phyloP scores from a whole-genome alignment of 768 basidiomycete genomes.

The Suillus placidus region DNA sequence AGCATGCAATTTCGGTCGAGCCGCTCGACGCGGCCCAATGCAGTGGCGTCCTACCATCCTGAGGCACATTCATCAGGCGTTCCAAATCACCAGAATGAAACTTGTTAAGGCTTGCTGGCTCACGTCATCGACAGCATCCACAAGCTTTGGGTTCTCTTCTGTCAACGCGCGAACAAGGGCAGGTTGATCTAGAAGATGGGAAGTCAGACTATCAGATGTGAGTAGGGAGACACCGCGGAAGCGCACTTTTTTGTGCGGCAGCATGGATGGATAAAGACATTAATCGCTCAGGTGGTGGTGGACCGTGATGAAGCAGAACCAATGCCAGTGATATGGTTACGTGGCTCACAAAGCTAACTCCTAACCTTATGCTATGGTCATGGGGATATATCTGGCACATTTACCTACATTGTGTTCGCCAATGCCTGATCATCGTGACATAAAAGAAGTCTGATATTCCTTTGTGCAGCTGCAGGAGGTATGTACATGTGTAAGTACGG shows the following conservation, averaged over 20 bases:
- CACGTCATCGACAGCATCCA: constrained; percentile 69
- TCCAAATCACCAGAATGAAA: background rate
- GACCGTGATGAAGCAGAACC: background rate
- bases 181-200: constrained; percentile 56
- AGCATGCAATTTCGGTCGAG: constrained; percentile 64
- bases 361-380: constrained; percentile 29
- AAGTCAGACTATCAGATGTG: background rate
- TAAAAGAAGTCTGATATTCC: background rate
- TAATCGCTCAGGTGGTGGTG: constrained; percentile 21
- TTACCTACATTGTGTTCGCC: background rate
- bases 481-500: background rate
- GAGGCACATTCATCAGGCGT: background rate
- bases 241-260: constrained; percentile 71
- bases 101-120: constrained; percentile 12
- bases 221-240: background rate
- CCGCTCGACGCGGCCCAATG: constrained; percentile 86
- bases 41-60: constrained; percentile 83
- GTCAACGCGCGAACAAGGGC: constrained; percentile 69
- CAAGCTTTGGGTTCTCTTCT: constrained; percentile 58
- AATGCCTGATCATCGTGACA: background rate
- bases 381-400: background rate
- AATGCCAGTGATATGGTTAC: constrained; percentile 9
- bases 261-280: constrained; percentile 54
- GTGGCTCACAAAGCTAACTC: constrained; percentile 17
- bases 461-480: background rate